These are phyloP conservation scores for Primulina tabacum DNA, from an alignment of 257 asterid genomes.

Conservation along the genomic window DNA sequence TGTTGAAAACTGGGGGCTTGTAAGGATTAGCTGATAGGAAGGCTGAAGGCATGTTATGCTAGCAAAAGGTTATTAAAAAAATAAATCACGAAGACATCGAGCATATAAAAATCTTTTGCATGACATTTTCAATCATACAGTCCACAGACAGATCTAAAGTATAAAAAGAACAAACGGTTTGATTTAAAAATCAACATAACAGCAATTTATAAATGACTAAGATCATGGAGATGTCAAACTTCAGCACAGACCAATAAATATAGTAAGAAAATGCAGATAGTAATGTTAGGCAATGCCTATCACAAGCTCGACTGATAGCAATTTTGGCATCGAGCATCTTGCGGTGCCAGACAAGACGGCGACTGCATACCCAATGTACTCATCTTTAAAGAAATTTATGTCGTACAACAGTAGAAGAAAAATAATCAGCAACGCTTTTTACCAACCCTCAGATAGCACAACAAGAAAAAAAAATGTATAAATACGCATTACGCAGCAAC, in stretches of 20 bases:
- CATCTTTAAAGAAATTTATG: constrained; percentile 4
- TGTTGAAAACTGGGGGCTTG: constrained; percentile 7
- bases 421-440: not conserved
- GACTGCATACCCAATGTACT: not conserved
- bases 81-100: constrained; percentile 1
- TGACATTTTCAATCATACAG: constrained; percentile 2
- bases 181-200: not conserved
- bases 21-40: constrained; percentile 10
- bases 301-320: not conserved
- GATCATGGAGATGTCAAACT: not conserved
- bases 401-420: not conserved
- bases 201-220: not conserved
- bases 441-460: constrained; percentile 1
- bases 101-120: not conserved
- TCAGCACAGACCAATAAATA: not conserved
- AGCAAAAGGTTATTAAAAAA: constrained; percentile 9
- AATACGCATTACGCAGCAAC: not conserved
- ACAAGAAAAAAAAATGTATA: too few relatives aligned
- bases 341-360: not conserved
- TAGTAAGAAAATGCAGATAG: not conserved
- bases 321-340: constrained; percentile 14
- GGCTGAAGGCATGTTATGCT: constrained; percentile 8
- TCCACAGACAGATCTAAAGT: not conserved
- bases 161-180: not conserved
- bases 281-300: not conserved